These are phyloP conservation scores for Rostrohypoxylon terebratum DNA, from an alignment of 495 filamentous ascomycete species.

Conservation along the genomic window DNA sequence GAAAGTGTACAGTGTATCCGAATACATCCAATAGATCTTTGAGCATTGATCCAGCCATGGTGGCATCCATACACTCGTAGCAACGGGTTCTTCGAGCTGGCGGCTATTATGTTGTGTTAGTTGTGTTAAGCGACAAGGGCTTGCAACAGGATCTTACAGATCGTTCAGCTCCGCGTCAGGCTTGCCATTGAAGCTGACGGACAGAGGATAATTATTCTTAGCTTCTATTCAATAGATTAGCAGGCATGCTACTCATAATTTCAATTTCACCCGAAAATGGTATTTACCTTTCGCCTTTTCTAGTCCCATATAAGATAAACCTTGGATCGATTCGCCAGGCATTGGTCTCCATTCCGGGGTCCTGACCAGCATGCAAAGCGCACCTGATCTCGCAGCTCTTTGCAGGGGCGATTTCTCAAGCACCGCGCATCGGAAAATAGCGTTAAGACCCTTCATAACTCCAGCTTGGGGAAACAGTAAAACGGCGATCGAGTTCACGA, in stretches of 20 bases:
- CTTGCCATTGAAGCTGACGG: neutral
- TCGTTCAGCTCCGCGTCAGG: neutral
- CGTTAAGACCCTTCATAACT: slow-evolving; percentile 1
- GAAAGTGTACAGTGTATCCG: neutral
- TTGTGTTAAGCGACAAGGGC: neutral
- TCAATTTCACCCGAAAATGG: neutral
- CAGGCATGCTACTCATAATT: neutral
- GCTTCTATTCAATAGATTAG: neutral
- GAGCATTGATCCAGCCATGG: neutral
- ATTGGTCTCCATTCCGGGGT: neutral
- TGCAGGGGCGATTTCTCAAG: slow-evolving; percentile 2
- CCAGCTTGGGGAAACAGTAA: slow-evolving; percentile 2
- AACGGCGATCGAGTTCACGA: neutral
- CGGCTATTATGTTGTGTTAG: neutral
- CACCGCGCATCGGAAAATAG: neutral
- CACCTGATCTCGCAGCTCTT: neutral
- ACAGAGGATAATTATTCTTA: neutral
- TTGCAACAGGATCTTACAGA: neutral
- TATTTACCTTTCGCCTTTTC: neutral
- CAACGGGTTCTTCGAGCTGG: neutral
- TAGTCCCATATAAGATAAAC: neutral
- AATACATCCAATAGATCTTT: neutral
- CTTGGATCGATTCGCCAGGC: neutral
- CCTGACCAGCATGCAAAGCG: neutral
- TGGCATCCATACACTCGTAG: neutral